phyloP scores from a whole-genome alignment of 768 basidiomycete genomes.

The Tephrocybe sp. region DNA sequence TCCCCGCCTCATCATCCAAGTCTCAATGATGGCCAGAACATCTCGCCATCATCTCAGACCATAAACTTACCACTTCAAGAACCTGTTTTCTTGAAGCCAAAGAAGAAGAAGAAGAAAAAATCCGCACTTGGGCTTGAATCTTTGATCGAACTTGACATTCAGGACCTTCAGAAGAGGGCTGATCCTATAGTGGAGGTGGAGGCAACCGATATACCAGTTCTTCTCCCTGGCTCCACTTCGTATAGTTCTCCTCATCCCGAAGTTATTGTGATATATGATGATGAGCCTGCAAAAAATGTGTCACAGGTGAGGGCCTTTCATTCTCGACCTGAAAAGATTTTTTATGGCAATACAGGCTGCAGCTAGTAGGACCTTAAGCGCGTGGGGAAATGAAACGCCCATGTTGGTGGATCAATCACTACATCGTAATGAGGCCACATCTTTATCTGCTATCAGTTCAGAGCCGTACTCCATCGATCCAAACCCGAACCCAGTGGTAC shows the following conservation, averaged over 20 bases:
- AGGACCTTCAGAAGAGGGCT: conserved; percentile 15
- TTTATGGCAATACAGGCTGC: too few relatives aligned
- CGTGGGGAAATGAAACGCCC: too few relatives aligned
- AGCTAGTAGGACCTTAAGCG: too few relatives aligned
- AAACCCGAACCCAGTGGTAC: too few relatives aligned
- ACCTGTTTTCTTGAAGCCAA: background rate
- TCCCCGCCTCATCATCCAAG: too few relatives aligned
- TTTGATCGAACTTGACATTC: conserved; percentile 15
- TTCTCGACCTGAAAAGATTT: too few relatives aligned
- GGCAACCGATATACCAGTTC: conserved; percentile 1
- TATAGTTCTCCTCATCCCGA: background rate
- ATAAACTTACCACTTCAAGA: background rate
- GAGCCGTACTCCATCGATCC: too few relatives aligned
- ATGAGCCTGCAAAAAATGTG: background rate
- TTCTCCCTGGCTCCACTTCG: background rate
- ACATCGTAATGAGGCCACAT: too few relatives aligned
- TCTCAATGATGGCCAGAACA: background rate
- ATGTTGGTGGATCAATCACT: too few relatives aligned
- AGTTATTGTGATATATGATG: conserved; percentile 4
- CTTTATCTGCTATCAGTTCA: too few relatives aligned
- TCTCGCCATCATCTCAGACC: background rate
- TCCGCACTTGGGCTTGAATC: conserved; percentile 6
- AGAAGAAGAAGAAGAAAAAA: conserved; percentile 16
- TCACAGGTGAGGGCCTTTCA: conserved; percentile 1
- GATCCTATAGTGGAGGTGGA: conserved; percentile 7